Conservation (phyloP, 768 basidiomycete genomes). For the Mycena leptocephala region DNA sequence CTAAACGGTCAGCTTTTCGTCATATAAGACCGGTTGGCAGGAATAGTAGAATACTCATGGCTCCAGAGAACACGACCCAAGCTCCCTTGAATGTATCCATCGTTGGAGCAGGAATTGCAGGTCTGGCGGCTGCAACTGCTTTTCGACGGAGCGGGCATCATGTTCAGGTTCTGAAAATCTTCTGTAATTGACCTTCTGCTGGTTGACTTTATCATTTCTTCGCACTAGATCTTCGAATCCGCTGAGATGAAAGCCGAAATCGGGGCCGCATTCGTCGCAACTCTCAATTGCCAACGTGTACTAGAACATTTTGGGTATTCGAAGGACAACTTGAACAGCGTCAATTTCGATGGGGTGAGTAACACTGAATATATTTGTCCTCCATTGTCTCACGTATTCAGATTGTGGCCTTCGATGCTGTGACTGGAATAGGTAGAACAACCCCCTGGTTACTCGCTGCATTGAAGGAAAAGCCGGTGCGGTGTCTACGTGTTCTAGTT, state of each 20-base stretch:
- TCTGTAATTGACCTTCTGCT: not conserved
- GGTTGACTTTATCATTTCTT: too few species aligned
- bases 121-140: not conserved
- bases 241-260: not conserved
- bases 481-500: not conserved
- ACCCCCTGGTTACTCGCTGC: not conserved
- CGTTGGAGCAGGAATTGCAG: constrained; percentile 7
- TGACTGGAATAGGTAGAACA: not conserved
- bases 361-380: too few species aligned
- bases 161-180: not conserved
- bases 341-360: not conserved
- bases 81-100: not conserved
- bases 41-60: too few species aligned
- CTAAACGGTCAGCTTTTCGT: too few species aligned
- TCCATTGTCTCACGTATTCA: not conserved
- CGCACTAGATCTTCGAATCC: constrained; percentile 7
- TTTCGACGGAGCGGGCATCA: not conserved
- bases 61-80: too few species aligned
- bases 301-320: constrained; percentile 4
- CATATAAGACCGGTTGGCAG: too few species aligned
- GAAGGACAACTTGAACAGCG: constrained; percentile 9
- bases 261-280: constrained; percentile 1
- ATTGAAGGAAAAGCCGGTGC: not conserved
- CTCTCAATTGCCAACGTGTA: not conserved
- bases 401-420: not conserved